phyloP scores from a whole-genome alignment of 192 early-diverging fungal species.

The Martensiomyces pterosporus region DNA sequence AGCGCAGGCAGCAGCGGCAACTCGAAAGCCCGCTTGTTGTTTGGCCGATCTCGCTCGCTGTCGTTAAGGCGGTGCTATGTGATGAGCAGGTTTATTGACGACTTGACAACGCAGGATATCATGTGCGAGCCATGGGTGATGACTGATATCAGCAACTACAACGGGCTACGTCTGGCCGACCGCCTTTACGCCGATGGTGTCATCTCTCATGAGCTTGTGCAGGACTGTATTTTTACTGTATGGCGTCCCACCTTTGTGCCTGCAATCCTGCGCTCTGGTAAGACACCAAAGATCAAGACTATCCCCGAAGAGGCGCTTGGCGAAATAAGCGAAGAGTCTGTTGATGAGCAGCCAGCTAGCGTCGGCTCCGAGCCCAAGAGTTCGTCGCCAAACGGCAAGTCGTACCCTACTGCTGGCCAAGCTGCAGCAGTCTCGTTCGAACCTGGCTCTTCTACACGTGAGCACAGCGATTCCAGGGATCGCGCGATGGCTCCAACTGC shows the following conservation, averaged over 20 bases:
- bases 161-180: conserved; percentile 41
- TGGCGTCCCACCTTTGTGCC: conserved; percentile 46
- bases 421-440: no score
- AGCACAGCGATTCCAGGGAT: not conserved
- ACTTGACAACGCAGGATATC: conserved; percentile 33
- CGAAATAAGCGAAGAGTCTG: conserved; percentile 12
- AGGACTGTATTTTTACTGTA: conserved; percentile 47
- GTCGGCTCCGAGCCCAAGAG: conserved; percentile 4
- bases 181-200: conserved; percentile 45
- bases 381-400: no score
- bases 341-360: conserved; percentile 3
- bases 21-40: conserved; percentile 18
- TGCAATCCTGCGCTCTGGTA: conserved; percentile 16
- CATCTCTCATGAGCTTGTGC: conserved; percentile 40
- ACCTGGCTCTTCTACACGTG: no score
- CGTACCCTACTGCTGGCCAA: no score
- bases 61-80: conserved; percentile 44
- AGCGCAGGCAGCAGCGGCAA: conserved; percentile 2
- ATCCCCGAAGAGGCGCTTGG: conserved; percentile 4
- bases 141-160: conserved; percentile 50
- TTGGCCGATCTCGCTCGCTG: conserved; percentile 24
- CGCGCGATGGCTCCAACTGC: no score
- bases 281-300: conserved; percentile 1
- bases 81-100: conserved; percentile 40
- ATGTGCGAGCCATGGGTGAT: conserved; percentile 51